A percentile compares a stretch with the other conserved stretches of the same genome.
Evolutionary conservation across 1,284 basidiomycete species (phyloP).

Genomic region (Trichosporon faecale): DNA sequence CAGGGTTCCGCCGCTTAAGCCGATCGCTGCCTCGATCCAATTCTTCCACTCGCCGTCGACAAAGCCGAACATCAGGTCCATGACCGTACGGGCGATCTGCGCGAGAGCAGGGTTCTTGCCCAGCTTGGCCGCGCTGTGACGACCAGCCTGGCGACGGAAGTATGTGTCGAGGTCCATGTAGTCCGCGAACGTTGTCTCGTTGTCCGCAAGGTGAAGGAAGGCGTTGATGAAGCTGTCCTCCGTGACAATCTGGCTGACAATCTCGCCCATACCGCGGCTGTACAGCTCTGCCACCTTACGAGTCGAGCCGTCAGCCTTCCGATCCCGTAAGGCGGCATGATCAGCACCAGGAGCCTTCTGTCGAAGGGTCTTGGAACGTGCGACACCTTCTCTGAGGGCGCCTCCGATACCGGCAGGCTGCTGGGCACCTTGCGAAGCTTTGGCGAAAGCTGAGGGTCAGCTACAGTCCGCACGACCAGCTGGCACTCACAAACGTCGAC

Average conservation of each 20-base stretch:
- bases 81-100: slow-evolving; percentile 77
- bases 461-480: background rate
- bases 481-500: slow-evolving; percentile 37
- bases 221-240: slow-evolving; percentile 88
- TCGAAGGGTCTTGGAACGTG: slow-evolving; percentile 66
- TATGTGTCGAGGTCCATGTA: slow-evolving; percentile 93
- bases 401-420: slow-evolving; percentile 17
- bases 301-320: slow-evolving; percentile 16
- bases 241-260: slow-evolving; percentile 70
- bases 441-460: slow-evolving; percentile 17
- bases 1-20: background rate
- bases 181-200: slow-evolving; percentile 87
- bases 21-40: slow-evolving; percentile 75
- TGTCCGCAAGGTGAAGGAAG: slow-evolving; percentile 87
- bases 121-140: slow-evolving; percentile 54
- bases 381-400: slow-evolving; percentile 52
- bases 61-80: slow-evolving; percentile 96
- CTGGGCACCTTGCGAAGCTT: slow-evolving; percentile 7
- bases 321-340: background rate
- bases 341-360: background rate
- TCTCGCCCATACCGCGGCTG: slow-evolving; percentile 67
- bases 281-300: slow-evolving; percentile 58
- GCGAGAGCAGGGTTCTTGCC: slow-evolving; percentile 66
- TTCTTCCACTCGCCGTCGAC: slow-evolving; percentile 75
- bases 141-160: slow-evolving; percentile 82